Base-by-base conservation (phyloP, 192 early-diverging fungal species). In the Rhizophlyctis rosea region DNA sequence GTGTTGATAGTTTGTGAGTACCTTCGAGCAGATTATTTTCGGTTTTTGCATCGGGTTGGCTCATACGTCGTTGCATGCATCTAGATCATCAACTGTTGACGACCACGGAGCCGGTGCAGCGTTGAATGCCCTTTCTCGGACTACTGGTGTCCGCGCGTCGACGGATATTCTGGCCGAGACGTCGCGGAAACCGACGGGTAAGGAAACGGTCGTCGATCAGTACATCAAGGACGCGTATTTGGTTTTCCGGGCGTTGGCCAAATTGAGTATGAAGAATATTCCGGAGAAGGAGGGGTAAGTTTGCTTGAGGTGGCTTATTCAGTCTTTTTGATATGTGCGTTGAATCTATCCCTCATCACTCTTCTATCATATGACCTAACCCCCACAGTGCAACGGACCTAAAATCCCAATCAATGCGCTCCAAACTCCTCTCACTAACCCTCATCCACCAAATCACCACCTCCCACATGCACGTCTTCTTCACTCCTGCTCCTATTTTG, bases 221-320 rank as follows among this genome's bases (percentile, higher is more conserved):
- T 67, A 63, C 33, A 73, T 84, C 35, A 80, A 83, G 21, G 92
- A 96, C 70, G 87, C 91, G 2, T 91, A 91, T 35, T 71, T 90
- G 36, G 87, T 94, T 1, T 84, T 96, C 69, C 82, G 94, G 9
- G 88, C 94, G 4, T 76, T 96, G 34, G 93, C 91, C 75, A 92
- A 91, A 61, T 74, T 95, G 50, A 91, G 87, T 32, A 95, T 92
- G 88, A 93, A 93, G 56, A 76, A 83, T 25, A 85, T 89, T 48
- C 74, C 86, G 11, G 81, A 66, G 7, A 67, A 70, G n/a, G 83
- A 85, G 64, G 76, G 70, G 81, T 83, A 70, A 64, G 64, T n/a
- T 28, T 2, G 16, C 29, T 1, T 34, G 27, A 18, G 27, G 1
- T 59, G 32, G 23, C 24, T 2, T 47, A 33, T n/a, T 3, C 36